Percentiles rank a stretch among this genome's conserved stretches.
Evolutionary conservation across 2,329 filamentous ascomycete genomes (phyloP).

Genomic region (Aspergillus spinulosporus): DNA sequence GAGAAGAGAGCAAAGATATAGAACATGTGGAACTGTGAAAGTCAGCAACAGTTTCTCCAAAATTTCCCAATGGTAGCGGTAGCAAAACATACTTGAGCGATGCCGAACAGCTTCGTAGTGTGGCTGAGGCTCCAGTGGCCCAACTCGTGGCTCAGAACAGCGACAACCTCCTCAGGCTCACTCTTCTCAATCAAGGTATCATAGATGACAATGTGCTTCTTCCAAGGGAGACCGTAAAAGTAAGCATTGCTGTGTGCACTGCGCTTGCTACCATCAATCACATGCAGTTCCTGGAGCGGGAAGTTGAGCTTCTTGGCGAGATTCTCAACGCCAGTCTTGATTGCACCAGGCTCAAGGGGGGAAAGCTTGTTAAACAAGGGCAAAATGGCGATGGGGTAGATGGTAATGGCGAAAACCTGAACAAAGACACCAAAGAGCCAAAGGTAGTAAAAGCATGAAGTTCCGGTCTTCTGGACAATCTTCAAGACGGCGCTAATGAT

Average conservation of each 20-base stretch:
- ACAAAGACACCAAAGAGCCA: conserved; percentile 89
- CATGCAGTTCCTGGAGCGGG: conserved; percentile 86
- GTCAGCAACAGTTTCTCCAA: conserved; percentile 7
- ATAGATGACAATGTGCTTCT: conserved; percentile 99
- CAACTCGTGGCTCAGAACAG: conserved; percentile 91
- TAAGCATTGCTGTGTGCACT: conserved; percentile 89
- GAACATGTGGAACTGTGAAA: conserved; percentile 78
- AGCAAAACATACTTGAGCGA: conserved; percentile 67
- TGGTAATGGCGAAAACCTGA: conserved; percentile 91
- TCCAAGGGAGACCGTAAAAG: conserved; percentile 97
- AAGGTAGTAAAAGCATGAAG: conserved; percentile 95
- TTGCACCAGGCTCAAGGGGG: conserved; percentile 78
- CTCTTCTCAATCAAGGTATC: conserved; percentile 97
- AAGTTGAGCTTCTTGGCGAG: conserved; percentile 84
- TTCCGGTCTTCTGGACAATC: conserved; percentile 92
- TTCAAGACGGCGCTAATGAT: conserved; percentile 88
- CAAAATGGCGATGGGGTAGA: conserved; percentile 91
- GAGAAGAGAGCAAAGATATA: conserved; percentile 97
- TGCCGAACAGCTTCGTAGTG: conserved; percentile 85
- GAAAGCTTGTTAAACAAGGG: conserved; percentile 98
- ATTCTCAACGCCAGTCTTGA: conserved; percentile 85
- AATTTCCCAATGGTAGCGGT: conserved; percentile 1
- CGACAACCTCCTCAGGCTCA: conserved; percentile 85
- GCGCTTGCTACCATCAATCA: conserved; percentile 89
- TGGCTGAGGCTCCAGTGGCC: conserved; percentile 97